Evolutionary conservation across 495 filamentous ascomycete species (phyloP).

Genomic region (Saxophila tyrrhenica): DNA sequence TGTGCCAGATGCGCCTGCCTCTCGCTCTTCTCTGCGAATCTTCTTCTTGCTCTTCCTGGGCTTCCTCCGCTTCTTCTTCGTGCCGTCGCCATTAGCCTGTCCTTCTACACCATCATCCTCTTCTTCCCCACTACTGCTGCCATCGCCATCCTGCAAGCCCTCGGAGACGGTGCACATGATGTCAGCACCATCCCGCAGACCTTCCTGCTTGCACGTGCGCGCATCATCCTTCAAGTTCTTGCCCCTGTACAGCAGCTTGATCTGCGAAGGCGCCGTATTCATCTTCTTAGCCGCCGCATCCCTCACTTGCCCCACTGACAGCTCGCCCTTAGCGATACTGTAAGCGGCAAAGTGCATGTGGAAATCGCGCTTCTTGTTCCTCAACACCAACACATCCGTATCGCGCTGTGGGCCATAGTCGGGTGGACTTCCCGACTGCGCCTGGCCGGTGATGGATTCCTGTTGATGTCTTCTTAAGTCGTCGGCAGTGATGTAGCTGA

Average conservation of each 20-base stretch:
- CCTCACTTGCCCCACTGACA: constrained; percentile 57
- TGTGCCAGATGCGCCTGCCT: not conserved
- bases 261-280: constrained; percentile 46
- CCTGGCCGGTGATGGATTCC: constrained; percentile 29
- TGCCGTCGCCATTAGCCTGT: constrained; percentile 45
- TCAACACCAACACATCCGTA: constrained; percentile 69
- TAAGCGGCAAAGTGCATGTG: constrained; percentile 69
- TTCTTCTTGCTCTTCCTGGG: constrained; percentile 20
- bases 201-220: constrained; percentile 57
- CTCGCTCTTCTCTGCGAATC: constrained; percentile 8
- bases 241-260: constrained; percentile 78
- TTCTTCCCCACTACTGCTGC: constrained; percentile 37
- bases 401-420: constrained; percentile 29
- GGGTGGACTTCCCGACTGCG: constrained; percentile 22
- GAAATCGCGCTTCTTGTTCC: constrained; percentile 59
- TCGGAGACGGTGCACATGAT: constrained; percentile 54
- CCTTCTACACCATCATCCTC: constrained; percentile 43
- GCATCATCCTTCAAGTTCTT: constrained; percentile 57
- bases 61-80: constrained; percentile 39
- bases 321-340: constrained; percentile 64
- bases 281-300: constrained; percentile 52
- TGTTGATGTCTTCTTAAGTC: constrained; percentile 38
- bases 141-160: constrained; percentile 20
- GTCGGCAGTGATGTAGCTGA: constrained; percentile 66
- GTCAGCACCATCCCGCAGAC: constrained; percentile 52